Conservation (phyloP, 2,329 filamentous ascomycete genomes). For the Venturia asperata region DNA sequence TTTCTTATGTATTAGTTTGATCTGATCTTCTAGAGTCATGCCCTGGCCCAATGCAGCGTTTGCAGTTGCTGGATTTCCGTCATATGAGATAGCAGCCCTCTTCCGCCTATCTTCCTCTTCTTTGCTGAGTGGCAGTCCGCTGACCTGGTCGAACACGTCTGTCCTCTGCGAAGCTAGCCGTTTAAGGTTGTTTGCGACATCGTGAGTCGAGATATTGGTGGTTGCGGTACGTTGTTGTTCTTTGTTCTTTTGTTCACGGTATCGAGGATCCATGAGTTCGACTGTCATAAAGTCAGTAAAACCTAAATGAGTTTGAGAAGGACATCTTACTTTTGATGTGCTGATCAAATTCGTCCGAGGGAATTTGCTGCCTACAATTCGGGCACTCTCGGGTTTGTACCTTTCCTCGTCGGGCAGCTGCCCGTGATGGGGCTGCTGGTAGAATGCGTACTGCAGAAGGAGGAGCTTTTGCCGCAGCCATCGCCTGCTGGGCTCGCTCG, state of each 20-base stretch:
- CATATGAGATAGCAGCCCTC: conserved; percentile 62
- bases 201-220: conserved; percentile 76
- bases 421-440: conserved; percentile 84
- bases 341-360: conserved; percentile 77
- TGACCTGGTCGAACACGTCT: conserved; percentile 74
- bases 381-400: conserved; percentile 71
- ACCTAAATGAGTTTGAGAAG: background rate
- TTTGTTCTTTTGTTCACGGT: conserved; percentile 93
- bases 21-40: conserved; percentile 76
- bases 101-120: conserved; percentile 72
- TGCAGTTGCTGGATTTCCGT: conserved; percentile 39
- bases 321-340: conserved; percentile 71
- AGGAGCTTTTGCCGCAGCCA: conserved; percentile 66
- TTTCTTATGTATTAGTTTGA: conserved; percentile 56
- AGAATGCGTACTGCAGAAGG: conserved; percentile 70
- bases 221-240: conserved; percentile 76
- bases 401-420: conserved; percentile 63
- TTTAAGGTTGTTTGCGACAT: conserved; percentile 92
- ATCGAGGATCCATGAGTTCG: conserved; percentile 84
- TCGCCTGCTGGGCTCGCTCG: conserved; percentile 64
- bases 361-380: conserved; percentile 87
- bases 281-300: conserved; percentile 39
- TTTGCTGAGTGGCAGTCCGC: conserved; percentile 60
- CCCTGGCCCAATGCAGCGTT: conserved; percentile 25
- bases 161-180: conserved; percentile 82